Percentiles rank a stretch among this genome's conserved stretches.
These are phyloP conservation scores for Cruciata laevipes DNA, from an alignment of 257 asterid species.

Conservation along the genomic window DNA sequence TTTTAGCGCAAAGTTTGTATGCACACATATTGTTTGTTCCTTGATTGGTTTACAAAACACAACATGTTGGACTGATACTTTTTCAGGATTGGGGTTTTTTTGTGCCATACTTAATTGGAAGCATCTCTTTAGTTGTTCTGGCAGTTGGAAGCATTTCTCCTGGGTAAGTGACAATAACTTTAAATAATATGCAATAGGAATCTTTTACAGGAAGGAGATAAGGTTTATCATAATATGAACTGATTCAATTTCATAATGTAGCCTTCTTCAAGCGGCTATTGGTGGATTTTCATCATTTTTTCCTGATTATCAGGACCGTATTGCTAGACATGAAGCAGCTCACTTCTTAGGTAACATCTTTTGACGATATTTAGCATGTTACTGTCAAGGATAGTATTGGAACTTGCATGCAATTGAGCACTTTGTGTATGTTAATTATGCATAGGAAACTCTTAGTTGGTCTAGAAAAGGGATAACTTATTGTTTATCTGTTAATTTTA, in stretches of 20 bases:
- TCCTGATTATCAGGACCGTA: slow-evolving; percentile 86
- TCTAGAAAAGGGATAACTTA: neutral
- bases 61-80: neutral
- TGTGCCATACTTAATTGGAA: slow-evolving; percentile 87
- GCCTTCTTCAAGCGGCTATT: slow-evolving; percentile 95
- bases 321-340: slow-evolving; percentile 93
- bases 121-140: slow-evolving; percentile 83
- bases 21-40: neutral
- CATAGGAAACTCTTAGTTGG: neutral
- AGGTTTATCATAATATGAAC: neutral
- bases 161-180: slow-evolving; percentile 45
- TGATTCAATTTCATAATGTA: slow-evolving; percentile 22
- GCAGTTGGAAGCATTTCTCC: slow-evolving; percentile 90
- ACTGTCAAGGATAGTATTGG: neutral
- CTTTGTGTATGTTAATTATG: neutral
- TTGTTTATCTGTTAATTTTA: neutral
- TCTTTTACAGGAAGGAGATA: neutral
- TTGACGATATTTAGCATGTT: slow-evolving; percentile 3
- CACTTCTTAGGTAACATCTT: slow-evolving; percentile 71
- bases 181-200: neutral
- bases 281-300: slow-evolving; percentile 77
- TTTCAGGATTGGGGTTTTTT: slow-evolving; percentile 95
- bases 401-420: neutral
- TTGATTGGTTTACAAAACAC: neutral
- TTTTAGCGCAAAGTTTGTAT: neutral